Percentiles rank a stretch among this genome's conserved stretches.
These are phyloP conservation scores for Teunomyces cretensis DNA, from an alignment of 805 yeast genomes.

Conservation along the genomic window DNA sequence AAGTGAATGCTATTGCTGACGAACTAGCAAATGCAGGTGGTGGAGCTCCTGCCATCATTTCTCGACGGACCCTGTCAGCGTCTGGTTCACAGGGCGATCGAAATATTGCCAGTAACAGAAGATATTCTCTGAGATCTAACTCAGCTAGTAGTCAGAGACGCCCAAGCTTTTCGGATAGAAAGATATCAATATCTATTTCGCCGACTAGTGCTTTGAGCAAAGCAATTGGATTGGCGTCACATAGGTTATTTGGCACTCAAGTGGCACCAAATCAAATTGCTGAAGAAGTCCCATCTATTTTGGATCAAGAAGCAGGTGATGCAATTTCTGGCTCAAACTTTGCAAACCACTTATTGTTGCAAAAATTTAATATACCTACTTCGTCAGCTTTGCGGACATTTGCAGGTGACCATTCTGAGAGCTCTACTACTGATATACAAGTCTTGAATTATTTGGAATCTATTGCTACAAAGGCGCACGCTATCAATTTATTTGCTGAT, in stretches of 20 bases:
- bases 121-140: conserved; percentile 45
- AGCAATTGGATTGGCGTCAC: conserved; percentile 85
- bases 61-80: conserved; percentile 25
- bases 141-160: conserved; percentile 54
- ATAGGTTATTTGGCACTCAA: conserved; percentile 68
- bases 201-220: conserved; percentile 88
- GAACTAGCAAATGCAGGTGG: conserved; percentile 70
- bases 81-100: conserved; percentile 19
- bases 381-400: conserved; percentile 18
- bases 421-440: conserved; percentile 34
- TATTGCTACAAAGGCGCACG: conserved; percentile 87
- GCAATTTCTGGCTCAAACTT: conserved; percentile 30
- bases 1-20: conserved; percentile 93
- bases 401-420: conserved; percentile 16
- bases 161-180: conserved; percentile 62
- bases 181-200: conserved; percentile 65
- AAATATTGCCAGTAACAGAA: conserved; percentile 19
- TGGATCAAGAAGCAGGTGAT: conserved; percentile 2
- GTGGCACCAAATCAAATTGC: conserved; percentile 8
- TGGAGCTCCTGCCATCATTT: conserved; percentile 47
- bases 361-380: conserved; percentile 32
- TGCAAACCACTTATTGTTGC: conserved; percentile 34
- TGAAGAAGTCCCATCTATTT: conserved; percentile 11
- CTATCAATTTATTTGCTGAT: conserved; percentile 84
- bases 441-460: conserved; percentile 57